Evolutionary conservation across 805 yeast species (phyloP), one percentile per base, ranked within the genome.

Genomic region (Schizosaccharomyces octosporus): DNA sequence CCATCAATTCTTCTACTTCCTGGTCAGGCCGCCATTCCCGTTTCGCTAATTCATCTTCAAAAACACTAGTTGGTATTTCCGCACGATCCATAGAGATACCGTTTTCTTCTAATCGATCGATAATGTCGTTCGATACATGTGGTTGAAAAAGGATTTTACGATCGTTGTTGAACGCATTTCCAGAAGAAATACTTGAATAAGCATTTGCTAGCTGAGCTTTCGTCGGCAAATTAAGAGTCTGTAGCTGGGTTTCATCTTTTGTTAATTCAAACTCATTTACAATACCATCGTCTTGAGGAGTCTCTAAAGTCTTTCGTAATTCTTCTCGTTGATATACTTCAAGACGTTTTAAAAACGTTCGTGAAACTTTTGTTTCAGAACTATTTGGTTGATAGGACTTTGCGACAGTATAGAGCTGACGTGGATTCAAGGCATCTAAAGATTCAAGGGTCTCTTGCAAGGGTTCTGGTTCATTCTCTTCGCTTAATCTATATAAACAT

Each of bases 341-440:
- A 6, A 51, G 36, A 9, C n/a, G 19, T n/a, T 51, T 51, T 7
- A 24, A 51, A 29, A 79, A 72, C n/a, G 71, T 70, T 58, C 80
- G 75, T 7, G 84, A 78, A 59, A 89, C 73, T 64, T 82, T 83
- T 19, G 74, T 73, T 69, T 93, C 99, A 13, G 83, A 81, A 4
- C 87, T 79, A 69, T 93, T 98, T 67, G 87, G 85, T 59, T 85
- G 79, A 72, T 93, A 93, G 66, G 81, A 79, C 64, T 85, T 84
- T 42, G 84, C 78, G 0, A 82, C 79, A 66, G 84, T 83, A 64
- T 82, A 72, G 57, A 93, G 69, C 68, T 89, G 97, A 51, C 73
- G 72, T 29, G 86, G 81, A 62, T 84, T 83, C 63, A 93, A 73
- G 6, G 78, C 76, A 61, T 85, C 75, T 48, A 81, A 73, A 62